phyloP scores from a whole-genome alignment of 2,329 filamentous ascomycete species.

The Fusarium avenaceum region DNA sequence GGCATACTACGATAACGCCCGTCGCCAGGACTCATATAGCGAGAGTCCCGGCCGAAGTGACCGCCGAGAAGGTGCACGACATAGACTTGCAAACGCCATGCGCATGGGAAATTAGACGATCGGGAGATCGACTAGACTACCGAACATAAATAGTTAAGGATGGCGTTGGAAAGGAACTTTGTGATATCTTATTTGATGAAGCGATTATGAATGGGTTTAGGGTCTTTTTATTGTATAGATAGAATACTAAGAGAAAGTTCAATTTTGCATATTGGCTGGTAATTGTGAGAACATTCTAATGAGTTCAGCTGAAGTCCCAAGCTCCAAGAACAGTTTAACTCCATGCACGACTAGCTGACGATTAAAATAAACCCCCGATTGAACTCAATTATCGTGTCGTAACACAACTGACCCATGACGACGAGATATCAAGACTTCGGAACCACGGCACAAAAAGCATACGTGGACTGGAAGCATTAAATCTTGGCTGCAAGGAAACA shows the following conservation, averaged over 20 bases:
- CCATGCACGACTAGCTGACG: not conserved
- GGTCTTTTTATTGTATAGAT: conserved; percentile 24
- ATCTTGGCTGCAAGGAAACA: not conserved
- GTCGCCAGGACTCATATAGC: conserved; percentile 40
- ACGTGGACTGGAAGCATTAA: not conserved
- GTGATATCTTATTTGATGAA: conserved; percentile 38
- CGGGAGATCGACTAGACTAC: conserved; percentile 17
- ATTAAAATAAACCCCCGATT: conserved; percentile 7
- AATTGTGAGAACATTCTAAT: not conserved
- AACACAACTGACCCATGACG: conserved; percentile 21
- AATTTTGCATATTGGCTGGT: not conserved
- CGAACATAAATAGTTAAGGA: conserved; percentile 4
- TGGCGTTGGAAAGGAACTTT: conserved; percentile 37
- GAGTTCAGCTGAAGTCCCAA: not conserved
- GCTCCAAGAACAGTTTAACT: not conserved
- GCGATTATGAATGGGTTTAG: conserved; percentile 30
- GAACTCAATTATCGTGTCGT: conserved; percentile 7
- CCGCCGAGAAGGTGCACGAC: conserved; percentile 51
- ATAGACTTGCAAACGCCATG: conserved; percentile 54
- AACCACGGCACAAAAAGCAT: conserved; percentile 13
- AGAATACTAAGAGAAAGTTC: conserved; percentile 27
- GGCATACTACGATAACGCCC: conserved; percentile 50
- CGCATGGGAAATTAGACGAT: conserved; percentile 45
- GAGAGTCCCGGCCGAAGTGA: conserved; percentile 44
- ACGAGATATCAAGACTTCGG: conserved; percentile 25